A percentile compares a stretch with the other conserved stretches of the same genome.
phyloP scores from a whole-genome alignment of 352 stramenopile genomes.

The Globisporangium cederbergense region DNA sequence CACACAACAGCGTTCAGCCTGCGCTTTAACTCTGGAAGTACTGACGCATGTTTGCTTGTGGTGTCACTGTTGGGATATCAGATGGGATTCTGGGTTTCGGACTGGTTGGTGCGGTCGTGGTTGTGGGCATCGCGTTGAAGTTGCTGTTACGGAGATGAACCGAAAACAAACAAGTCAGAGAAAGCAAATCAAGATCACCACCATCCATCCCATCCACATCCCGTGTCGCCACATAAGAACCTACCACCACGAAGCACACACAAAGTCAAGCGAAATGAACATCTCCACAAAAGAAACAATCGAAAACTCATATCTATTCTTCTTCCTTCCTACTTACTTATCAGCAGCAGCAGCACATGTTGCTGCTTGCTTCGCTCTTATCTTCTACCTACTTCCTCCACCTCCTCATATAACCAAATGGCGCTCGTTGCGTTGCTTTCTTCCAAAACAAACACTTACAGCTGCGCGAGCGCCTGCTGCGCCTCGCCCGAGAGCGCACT shows the following conservation, averaged over 20 bases:
- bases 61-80: slow-evolving; percentile 12
- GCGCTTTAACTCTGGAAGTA: neutral
- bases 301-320: slow-evolving; percentile 11
- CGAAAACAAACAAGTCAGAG: neutral
- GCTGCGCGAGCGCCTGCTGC: slow-evolving; percentile 63
- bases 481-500: slow-evolving; percentile 62
- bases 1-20: neutral
- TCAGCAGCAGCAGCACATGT: neutral
- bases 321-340: slow-evolving; percentile 2
- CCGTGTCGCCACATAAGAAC: neutral
- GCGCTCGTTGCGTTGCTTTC: neutral
- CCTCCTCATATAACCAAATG: slow-evolving; percentile 3
- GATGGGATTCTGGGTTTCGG: slow-evolving; percentile 65
- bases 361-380: neutral
- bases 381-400: neutral
- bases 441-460: slow-evolving; percentile 26
- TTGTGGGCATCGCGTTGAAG: slow-evolving; percentile 68
- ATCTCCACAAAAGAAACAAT: neutral
- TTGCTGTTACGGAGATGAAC: slow-evolving; percentile 72
- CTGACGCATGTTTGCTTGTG: neutral
- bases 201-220: neutral
- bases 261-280: neutral
- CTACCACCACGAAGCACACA: neutral
- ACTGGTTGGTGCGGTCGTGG: slow-evolving; percentile 66
- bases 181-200: neutral